phyloP scores from a whole-genome alignment of 2,329 filamentous ascomycete genomes.

The Scopulariopsis brevicaulis region DNA sequence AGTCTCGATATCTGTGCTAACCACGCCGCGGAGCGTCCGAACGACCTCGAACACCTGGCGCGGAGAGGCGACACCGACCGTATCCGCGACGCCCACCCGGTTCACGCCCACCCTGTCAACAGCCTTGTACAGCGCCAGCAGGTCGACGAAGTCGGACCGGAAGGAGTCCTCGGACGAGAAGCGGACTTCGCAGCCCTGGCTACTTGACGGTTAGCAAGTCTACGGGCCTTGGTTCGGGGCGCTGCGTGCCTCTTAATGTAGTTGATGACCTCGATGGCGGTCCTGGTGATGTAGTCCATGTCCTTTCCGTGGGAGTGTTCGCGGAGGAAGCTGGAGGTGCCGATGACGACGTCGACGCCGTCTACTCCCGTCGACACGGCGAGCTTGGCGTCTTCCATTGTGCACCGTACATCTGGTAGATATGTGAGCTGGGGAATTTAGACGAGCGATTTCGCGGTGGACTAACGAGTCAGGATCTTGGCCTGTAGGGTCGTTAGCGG shows the following conservation, averaged over 20 bases:
- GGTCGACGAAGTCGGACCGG: conserved; percentile 71
- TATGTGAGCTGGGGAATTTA: background rate
- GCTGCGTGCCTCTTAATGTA: conserved; percentile 7
- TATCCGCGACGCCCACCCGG: conserved; percentile 86
- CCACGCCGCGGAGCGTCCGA: conserved; percentile 52
- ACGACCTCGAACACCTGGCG: conserved; percentile 85
- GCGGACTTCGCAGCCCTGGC: conserved; percentile 16
- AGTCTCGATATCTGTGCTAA: conserved; percentile 66
- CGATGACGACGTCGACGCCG: conserved; percentile 74
- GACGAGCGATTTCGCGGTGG: background rate
- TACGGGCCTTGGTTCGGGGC: background rate
- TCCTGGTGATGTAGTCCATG: conserved; percentile 65
- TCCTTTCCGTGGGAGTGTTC: conserved; percentile 86
- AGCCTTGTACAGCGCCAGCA: conserved; percentile 70
- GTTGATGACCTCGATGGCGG: conserved; percentile 67
- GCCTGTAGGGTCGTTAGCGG: conserved; percentile 10
- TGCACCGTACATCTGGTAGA: conserved; percentile 9
- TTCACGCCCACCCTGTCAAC: conserved; percentile 76
- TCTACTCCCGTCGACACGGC: conserved; percentile 75
- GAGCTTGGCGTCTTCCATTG: conserved; percentile 47
- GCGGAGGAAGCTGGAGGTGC: conserved; percentile 70
- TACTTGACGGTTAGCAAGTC: background rate
- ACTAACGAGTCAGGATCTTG: conserved; percentile 57
- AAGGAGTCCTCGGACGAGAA: conserved; percentile 72
- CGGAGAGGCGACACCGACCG: conserved; percentile 73